These are phyloP conservation scores for Pseudogymnoascus sp. DNA, from an alignment of 2,329 filamentous ascomycete species.

Conservation along the genomic window DNA sequence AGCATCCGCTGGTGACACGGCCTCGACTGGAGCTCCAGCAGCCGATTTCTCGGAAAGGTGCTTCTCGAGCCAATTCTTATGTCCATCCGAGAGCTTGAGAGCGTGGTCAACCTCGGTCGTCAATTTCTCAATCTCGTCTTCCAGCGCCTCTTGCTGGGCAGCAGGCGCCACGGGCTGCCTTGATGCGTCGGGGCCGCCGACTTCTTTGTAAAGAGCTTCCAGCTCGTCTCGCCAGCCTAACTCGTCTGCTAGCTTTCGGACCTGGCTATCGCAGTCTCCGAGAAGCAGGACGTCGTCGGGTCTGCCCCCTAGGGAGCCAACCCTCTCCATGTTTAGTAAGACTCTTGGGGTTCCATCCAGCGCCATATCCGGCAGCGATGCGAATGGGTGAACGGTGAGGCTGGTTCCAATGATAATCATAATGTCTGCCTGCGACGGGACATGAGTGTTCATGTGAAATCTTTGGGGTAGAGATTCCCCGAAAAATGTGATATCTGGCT, in stretches of 20 bases:
- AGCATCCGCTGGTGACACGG: neutral
- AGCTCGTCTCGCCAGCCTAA: constrained; percentile 83
- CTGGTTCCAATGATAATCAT: constrained; percentile 85
- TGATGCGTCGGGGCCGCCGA: constrained; percentile 54
- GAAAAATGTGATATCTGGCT: constrained; percentile 78
- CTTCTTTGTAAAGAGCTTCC: constrained; percentile 62
- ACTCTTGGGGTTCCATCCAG: constrained; percentile 60
- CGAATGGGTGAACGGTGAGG: constrained; percentile 81
- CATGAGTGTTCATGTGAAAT: constrained; percentile 52
- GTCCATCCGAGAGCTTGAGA: constrained; percentile 26
- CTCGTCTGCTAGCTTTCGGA: constrained; percentile 67
- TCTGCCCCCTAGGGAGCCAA: constrained; percentile 68
- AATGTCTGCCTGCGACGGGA: constrained; percentile 60
- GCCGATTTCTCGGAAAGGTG: constrained; percentile 18
- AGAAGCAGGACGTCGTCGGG: constrained; percentile 78
- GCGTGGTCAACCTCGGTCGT: constrained; percentile 29
- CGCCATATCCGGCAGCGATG: constrained; percentile 62
- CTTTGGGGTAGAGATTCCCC: constrained; percentile 60
- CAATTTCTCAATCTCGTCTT: constrained; percentile 22
- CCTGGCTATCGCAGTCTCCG: constrained; percentile 74
- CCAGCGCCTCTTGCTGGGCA: constrained; percentile 22
- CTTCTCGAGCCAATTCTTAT: constrained; percentile 23
- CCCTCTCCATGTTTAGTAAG: constrained; percentile 78
- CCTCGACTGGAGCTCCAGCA: neutral
- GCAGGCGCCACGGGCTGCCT: constrained; percentile 34